Percentiles rank a stretch among this genome's conserved stretches.
phyloP scores from a whole-genome alignment of 208 protist species.

The Trypanosoma avium region DNA sequence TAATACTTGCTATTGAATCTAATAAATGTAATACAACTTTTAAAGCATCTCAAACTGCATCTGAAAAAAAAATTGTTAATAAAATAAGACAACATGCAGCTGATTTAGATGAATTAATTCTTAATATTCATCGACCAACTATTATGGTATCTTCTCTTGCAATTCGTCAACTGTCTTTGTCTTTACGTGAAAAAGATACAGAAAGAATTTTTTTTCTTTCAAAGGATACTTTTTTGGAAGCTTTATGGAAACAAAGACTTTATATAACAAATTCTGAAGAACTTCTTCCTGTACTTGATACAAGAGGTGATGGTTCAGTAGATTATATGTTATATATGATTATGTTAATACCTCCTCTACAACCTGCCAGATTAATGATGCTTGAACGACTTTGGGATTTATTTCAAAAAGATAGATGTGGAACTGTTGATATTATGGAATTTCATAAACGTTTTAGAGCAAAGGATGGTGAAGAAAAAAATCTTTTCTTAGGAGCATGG shows the following conservation, averaged over 20 bases:
- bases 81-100: slow-evolving; percentile 29
- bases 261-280: slow-evolving; percentile 54
- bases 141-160: slow-evolving; percentile 36
- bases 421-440: slow-evolving; percentile 54
- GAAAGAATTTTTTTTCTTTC: slow-evolving; percentile 45
- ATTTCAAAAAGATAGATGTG: slow-evolving; percentile 55
- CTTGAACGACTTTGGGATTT: slow-evolving; percentile 76
- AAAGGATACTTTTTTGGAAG: slow-evolving; percentile 39
- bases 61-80: slow-evolving; percentile 50
- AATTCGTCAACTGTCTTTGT: slow-evolving; percentile 37
- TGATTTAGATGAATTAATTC: slow-evolving; percentile 43
- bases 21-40: slow-evolving; percentile 25
- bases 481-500: slow-evolving; percentile 77
- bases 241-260: slow-evolving; percentile 57
- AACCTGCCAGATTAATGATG: slow-evolving; percentile 65
- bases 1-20: slow-evolving; percentile 13
- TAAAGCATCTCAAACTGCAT: slow-evolving; percentile 39
- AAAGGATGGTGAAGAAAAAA: slow-evolving; percentile 61
- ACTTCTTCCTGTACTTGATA: slow-evolving; percentile 60
- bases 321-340: slow-evolving; percentile 70
- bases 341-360: slow-evolving; percentile 47
- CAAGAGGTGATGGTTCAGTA: slow-evolving; percentile 67
- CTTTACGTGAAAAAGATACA: slow-evolving; percentile 38
- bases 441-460: slow-evolving; percentile 57
- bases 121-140: slow-evolving; percentile 35